These are phyloP conservation scores for Dissophora ornata DNA, from an alignment of 192 early-diverging fungal species.

Conservation along the genomic window DNA sequence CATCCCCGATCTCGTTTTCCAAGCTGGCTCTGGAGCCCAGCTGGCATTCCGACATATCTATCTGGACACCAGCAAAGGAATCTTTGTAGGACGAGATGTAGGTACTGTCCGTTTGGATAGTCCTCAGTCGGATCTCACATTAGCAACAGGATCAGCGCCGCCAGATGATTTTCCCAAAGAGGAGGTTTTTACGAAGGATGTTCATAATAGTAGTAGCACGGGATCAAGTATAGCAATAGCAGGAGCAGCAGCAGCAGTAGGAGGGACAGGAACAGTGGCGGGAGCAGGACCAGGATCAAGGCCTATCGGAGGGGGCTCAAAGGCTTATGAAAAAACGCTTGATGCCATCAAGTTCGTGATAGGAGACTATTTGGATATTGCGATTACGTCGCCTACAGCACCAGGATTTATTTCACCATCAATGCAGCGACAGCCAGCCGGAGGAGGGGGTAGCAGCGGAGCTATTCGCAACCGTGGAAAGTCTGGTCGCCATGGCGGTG, in stretches of 20 bases:
- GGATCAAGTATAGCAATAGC: constrained; percentile 1
- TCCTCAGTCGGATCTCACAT: neutral
- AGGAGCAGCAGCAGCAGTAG: neutral
- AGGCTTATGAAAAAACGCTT: constrained; percentile 27
- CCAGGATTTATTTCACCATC: neutral
- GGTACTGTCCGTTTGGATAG: constrained; percentile 21
- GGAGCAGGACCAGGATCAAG: neutral
- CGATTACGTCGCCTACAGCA: constrained; percentile 3
- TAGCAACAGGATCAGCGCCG: neutral
- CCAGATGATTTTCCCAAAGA: neutral
- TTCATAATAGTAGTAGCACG: constrained; percentile 7
- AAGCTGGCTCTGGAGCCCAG: constrained; percentile 16
- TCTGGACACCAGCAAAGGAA: constrained; percentile 11
- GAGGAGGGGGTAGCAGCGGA: constrained; percentile 29
- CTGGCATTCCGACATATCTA: constrained; percentile 38
- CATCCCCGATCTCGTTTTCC: constrained; percentile 20
- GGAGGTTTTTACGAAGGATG: constrained; percentile 21
- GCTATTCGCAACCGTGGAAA: constrained; percentile 36
- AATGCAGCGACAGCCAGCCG: neutral
- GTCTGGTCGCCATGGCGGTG: constrained; percentile 18
- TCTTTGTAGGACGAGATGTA: constrained; percentile 31
- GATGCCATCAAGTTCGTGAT: constrained; percentile 21
- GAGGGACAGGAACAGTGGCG: neutral
- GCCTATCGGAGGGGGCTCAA: neutral
- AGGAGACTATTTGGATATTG: constrained; percentile 45